phyloP scores from a whole-genome alignment of 2,329 filamentous ascomycete species.

The Paecilomyces dactylethromorphus region DNA sequence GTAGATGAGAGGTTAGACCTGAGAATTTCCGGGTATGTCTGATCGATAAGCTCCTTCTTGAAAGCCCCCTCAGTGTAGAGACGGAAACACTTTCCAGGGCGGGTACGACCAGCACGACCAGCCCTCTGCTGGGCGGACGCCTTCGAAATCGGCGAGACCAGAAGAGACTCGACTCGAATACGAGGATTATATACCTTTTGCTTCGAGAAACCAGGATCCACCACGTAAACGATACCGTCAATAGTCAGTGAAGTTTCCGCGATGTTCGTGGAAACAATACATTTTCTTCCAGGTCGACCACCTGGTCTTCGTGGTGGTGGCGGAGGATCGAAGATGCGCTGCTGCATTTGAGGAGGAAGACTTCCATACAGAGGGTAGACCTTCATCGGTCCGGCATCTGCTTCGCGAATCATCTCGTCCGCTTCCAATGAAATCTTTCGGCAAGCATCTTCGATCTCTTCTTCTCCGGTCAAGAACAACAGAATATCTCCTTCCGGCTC shows the following conservation, averaged over 20 bases:
- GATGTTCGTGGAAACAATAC: constrained; percentile 94
- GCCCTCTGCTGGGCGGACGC: constrained; percentile 95
- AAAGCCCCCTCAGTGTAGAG: constrained; percentile 93
- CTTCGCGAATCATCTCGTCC: constrained; percentile 86
- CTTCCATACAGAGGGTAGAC: constrained; percentile 94
- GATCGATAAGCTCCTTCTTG: constrained; percentile 96
- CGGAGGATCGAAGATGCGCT: constrained; percentile 88
- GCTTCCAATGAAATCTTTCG: constrained; percentile 85
- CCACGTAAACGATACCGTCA: constrained; percentile 97
- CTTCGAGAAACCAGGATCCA: constrained; percentile 98
- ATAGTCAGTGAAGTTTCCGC: constrained; percentile 97
- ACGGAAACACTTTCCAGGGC: constrained; percentile 96
- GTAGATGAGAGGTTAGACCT: constrained; percentile 92
- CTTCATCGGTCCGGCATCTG: constrained; percentile 79
- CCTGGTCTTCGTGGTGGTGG: constrained; percentile 66
- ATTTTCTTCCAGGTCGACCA: constrained; percentile 84
- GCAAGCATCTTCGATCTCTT: constrained; percentile 95
- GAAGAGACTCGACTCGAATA: constrained; percentile 88
- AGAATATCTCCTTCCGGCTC: constrained; percentile 90
- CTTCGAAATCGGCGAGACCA: constrained; percentile 98
- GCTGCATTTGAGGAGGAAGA: constrained; percentile 85
- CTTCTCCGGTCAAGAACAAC: constrained; percentile 92
- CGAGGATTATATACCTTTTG: constrained; percentile 99
- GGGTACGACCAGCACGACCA: constrained; percentile 97
- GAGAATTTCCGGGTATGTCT: constrained; percentile 93